Base-by-base conservation (phyloP, 1,284 basidiomycete species). In the Pseudozyma tsukubaensis region DNA sequence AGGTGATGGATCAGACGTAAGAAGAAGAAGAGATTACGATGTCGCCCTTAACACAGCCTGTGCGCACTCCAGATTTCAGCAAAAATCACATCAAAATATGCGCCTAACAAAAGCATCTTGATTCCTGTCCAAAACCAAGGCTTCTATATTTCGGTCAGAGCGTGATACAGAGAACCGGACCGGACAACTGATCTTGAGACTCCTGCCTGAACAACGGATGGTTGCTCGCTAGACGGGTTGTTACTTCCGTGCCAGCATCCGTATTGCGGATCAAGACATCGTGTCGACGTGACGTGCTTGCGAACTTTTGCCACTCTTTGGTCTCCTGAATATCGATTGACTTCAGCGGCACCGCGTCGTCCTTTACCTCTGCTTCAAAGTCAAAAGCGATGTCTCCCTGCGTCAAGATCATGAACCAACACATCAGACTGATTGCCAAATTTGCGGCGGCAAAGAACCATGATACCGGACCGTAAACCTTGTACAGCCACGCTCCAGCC, bases 371-470 rank as follows among this genome's bases (percentile, higher is more conserved):
- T 1, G 39, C 10, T 4, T 34, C 55, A 24, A 69, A 69, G 2
- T 58, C 52, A 9, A 63, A 50, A 13, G 6, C 37, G 40, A 69
- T 49, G 13, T 24, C 29, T 2, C 52, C 60, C 39, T 69, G 66
- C 6, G 59, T 69, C 0, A 59, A 0, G 4, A 63, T 47, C 66
- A 69, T 69, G n/a, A 32, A 42, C 51, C 56, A 51, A 16, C 66
- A 69, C 18, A 59, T 49, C 0, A 35, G 37, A 13, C 44, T 43
- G 2, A 69, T 32, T 4, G 59, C 51, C 14, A 69, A 3, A 36
- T 69, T 69, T 4, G 52, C 49, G 7, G 19, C 52, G 34, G 43
- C 60, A 12, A 63, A 59, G 18, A 54, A 51, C 66, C 60, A 69
- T 1, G 29, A 43, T 12, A 62, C 47, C 1, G 35, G 18, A 6